Percentiles rank a stretch among this genome's conserved stretches.
Evolutionary conservation across 768 basidiomycete genomes (phyloP).

Genomic region (Pleurotus citrinopileatus): DNA sequence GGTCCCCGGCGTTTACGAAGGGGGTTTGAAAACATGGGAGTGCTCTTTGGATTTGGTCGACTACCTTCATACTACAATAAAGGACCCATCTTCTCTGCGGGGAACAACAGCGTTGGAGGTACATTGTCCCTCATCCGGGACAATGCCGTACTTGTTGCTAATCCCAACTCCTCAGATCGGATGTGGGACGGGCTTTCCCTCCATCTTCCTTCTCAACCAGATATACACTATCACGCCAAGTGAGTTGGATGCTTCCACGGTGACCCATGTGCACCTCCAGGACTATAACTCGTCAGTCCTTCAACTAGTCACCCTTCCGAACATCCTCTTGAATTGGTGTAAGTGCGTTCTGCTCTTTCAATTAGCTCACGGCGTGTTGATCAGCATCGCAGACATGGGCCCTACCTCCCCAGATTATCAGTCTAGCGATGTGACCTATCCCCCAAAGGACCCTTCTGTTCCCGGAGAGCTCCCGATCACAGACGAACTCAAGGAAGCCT

Average conservation of each 20-base stretch:
- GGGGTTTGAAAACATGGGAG: conserved; percentile 98
- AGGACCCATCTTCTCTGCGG: conserved; percentile 28
- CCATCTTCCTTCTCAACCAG: conserved; percentile 64
- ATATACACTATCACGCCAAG: conserved; percentile 41
- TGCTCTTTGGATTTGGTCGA: conserved; percentile 85
- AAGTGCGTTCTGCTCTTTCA: conserved; percentile 26
- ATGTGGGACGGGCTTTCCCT: conserved; percentile 90
- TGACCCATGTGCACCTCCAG: conserved; percentile 74
- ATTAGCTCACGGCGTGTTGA: not conserved
- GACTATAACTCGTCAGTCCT: conserved; percentile 88
- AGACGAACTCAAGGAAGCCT: conserved; percentile 59
- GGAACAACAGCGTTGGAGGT: conserved; percentile 70
- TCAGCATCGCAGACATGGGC: conserved; percentile 50
- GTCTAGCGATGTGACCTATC: conserved; percentile 19
- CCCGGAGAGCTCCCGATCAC: conserved; percentile 68
- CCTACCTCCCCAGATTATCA: conserved; percentile 49
- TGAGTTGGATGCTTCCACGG: conserved; percentile 9
- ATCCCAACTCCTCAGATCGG: conserved; percentile 74
- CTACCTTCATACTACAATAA: conserved; percentile 43
- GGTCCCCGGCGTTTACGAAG: conserved; percentile 90
- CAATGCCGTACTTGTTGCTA: not conserved
- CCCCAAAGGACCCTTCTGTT: conserved; percentile 26
- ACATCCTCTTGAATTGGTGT: conserved; percentile 83
- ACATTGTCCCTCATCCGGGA: conserved; percentile 13
- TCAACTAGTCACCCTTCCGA: conserved; percentile 76